Conservation (phyloP, 306 rosid genomes). For the Rosa persica region DNA sequence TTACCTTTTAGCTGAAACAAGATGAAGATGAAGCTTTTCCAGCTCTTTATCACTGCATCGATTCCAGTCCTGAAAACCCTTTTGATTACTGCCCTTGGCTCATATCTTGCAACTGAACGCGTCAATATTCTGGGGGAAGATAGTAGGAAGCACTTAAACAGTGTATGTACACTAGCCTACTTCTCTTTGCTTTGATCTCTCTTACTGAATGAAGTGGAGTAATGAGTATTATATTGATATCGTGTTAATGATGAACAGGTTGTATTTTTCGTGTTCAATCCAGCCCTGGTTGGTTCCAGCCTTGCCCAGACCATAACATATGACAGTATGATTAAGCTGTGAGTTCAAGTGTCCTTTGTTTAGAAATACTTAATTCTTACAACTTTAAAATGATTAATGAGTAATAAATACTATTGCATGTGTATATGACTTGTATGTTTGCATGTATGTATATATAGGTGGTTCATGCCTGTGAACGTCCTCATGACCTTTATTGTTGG, state of each 20-base stretch:
- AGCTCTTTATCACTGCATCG: conserved; percentile 50
- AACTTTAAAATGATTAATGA: not conserved
- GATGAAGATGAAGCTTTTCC: conserved; percentile 32
- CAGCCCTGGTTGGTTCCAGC: conserved; percentile 46
- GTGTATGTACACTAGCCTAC: conserved; percentile 18
- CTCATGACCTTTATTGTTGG: conserved; percentile 51
- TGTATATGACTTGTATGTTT: not conserved
- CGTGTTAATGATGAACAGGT: conserved; percentile 24
- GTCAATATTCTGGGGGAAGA: conserved; percentile 41
- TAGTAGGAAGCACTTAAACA: conserved; percentile 47
- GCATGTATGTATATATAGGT: conserved; percentile 24
- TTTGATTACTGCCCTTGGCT: conserved; percentile 49
- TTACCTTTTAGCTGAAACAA: not conserved
- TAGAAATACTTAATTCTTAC: not conserved
- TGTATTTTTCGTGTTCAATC: conserved; percentile 49
- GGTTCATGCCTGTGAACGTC: conserved; percentile 58
- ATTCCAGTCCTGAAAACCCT: conserved; percentile 57
- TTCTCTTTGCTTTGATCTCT: not conserved
- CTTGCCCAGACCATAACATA: conserved; percentile 48
- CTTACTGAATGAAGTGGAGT: not conserved
- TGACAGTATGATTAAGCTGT: conserved; percentile 48
- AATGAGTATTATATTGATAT: not conserved
- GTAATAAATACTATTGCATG: not conserved
- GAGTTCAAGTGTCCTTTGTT: conserved; percentile 12
- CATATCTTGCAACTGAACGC: conserved; percentile 45